A percentile compares a stretch with the other conserved stretches of the same genome.
phyloP scores from a whole-genome alignment of 306 rosid species.

The Senna tora region DNA sequence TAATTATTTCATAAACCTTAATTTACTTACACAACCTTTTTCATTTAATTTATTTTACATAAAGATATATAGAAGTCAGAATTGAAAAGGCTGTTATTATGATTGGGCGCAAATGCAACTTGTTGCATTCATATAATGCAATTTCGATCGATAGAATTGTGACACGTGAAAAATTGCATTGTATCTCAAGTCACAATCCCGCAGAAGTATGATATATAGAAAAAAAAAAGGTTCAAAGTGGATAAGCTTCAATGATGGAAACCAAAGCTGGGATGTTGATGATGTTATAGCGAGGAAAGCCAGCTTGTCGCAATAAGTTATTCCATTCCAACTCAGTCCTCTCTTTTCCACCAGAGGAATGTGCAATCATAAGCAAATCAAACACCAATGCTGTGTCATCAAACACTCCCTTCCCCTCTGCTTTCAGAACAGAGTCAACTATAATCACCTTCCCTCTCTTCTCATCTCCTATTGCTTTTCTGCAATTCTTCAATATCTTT shows the following conservation, averaged over 20 bases:
- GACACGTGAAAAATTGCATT: too few relatives aligned
- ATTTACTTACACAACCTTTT: too few relatives aligned
- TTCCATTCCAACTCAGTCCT: constrained; percentile 50
- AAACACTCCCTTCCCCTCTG: constrained; percentile 22
- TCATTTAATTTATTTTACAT: too few relatives aligned
- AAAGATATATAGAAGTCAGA: too few relatives aligned
- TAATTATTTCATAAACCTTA: too few relatives aligned
- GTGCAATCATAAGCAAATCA: constrained; percentile 43
- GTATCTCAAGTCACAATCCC: too few relatives aligned
- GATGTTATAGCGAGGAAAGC: constrained; percentile 35
- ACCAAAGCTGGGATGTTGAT: constrained; percentile 24
- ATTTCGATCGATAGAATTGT: too few relatives aligned
- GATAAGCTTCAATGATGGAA: constrained; percentile 16
- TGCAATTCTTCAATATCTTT: constrained; percentile 39
- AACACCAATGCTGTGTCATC: constrained; percentile 21
- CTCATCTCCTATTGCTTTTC: constrained; percentile 35
- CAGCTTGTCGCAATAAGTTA: constrained; percentile 35
- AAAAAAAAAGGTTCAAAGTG: too few relatives aligned
- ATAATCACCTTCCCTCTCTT: constrained; percentile 37
- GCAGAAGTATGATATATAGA: too few relatives aligned
- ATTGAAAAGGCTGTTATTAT: too few relatives aligned
- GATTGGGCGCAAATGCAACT: too few relatives aligned
- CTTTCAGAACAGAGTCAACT: constrained; percentile 28
- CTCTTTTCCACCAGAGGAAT: constrained; percentile 3
- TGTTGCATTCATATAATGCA: too few relatives aligned